A percentile compares a stretch with the other conserved stretches of the same genome.
phyloP scores from a whole-genome alignment of 257 asterid species.

The Eustoma russellianum region DNA sequence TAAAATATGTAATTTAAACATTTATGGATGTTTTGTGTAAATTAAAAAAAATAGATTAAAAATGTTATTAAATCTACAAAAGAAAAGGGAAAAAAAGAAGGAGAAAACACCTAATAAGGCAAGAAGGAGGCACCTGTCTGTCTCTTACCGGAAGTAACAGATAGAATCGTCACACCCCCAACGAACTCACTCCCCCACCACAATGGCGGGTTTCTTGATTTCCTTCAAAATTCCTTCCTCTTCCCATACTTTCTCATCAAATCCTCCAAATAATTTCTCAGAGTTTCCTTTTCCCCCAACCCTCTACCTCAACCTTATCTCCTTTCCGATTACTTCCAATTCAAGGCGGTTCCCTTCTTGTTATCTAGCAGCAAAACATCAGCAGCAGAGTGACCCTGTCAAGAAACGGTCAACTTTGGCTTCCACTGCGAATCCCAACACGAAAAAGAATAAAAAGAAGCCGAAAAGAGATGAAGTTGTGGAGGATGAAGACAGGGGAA shows the following conservation, averaged over 20 bases:
- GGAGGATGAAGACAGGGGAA: conserved; percentile 6
- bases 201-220: neutral
- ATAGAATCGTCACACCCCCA: too few relatives aligned
- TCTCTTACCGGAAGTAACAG: too few relatives aligned
- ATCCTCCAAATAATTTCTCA: conserved; percentile 14
- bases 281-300: conserved; percentile 2
- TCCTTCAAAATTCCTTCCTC: conserved; percentile 7
- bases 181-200: too few relatives aligned
- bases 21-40: too few relatives aligned
- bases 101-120: too few relatives aligned
- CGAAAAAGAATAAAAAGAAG: conserved; percentile 22
- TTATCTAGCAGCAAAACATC: conserved; percentile 18
- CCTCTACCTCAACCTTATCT: neutral
- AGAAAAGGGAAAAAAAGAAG: too few relatives aligned
- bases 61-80: too few relatives aligned
- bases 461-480: conserved; percentile 14
- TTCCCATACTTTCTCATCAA: conserved; percentile 7
- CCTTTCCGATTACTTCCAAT: neutral
- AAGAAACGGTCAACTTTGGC: conserved; percentile 20
- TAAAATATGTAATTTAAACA: too few relatives aligned
- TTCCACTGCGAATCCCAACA: too few relatives aligned
- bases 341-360: conserved; percentile 15
- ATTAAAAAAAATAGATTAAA: too few relatives aligned
- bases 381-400: conserved; percentile 25
- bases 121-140: too few relatives aligned